Conservation (phyloP, 176 grass and related monocot species). For the maize (Zea mays) region DNA sequence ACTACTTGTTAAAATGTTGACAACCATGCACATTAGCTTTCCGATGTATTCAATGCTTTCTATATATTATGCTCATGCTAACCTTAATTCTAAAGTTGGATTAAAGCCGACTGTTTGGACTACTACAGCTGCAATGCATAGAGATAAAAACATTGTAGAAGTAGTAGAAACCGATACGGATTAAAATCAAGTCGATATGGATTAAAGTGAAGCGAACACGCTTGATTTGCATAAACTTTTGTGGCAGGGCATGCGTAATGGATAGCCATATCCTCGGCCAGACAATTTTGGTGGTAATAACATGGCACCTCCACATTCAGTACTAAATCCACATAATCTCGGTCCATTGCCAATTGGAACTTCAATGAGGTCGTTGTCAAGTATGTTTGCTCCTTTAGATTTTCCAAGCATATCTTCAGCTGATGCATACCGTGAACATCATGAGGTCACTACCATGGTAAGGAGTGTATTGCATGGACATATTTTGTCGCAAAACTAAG, state of each 20-base stretch:
- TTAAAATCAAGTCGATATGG: no score
- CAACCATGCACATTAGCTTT: background rate
- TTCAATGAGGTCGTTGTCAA: slow-evolving; percentile 40
- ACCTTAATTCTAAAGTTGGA: slow-evolving; percentile 11
- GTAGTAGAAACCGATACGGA: no score
- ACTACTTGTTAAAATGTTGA: background rate
- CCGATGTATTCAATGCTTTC: slow-evolving; percentile 12
- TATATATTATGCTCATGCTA: background rate
- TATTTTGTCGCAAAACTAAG: slow-evolving; percentile 28
- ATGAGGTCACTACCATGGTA: slow-evolving; percentile 94
- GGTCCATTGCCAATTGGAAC: slow-evolving; percentile 55
- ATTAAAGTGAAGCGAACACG: background rate
- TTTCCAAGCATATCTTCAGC: slow-evolving; percentile 55
- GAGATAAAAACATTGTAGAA: no score
- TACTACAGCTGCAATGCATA: no score
- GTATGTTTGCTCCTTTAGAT: slow-evolving; percentile 49
- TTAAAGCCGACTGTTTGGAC: no score
- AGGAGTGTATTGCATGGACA: slow-evolving; percentile 40
- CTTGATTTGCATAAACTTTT: slow-evolving; percentile 39
- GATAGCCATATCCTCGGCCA: slow-evolving; percentile 39
- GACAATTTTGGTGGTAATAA: slow-evolving; percentile 66
- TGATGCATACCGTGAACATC: slow-evolving; percentile 84
- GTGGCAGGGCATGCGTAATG: slow-evolving; percentile 58
- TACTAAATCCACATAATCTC: slow-evolving; percentile 52
- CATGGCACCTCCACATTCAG: slow-evolving; percentile 52